These are phyloP conservation scores for Lanmaoa rubissima DNA, from an alignment of 768 basidiomycete genomes.

Conservation along the genomic window DNA sequence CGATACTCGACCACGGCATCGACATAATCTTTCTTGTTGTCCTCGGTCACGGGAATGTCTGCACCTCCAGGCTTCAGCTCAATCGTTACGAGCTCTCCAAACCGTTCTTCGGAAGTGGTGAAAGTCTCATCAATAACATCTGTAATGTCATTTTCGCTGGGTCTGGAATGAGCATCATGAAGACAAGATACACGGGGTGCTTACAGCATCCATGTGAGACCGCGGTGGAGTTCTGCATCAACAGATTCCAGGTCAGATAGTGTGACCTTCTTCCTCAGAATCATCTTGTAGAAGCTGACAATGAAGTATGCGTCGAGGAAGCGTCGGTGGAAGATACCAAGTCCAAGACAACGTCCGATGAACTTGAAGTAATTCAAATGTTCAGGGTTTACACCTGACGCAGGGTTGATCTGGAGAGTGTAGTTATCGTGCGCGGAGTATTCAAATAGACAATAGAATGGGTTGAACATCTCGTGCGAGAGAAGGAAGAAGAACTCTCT, in stretches of 20 bases:
- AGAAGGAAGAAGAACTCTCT: constrained; percentile 99
- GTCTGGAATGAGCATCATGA: constrained; percentile 10
- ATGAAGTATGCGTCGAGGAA: constrained; percentile 99
- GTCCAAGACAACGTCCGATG: constrained; percentile 91
- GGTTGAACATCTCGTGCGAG: constrained; percentile 99
- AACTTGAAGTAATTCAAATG: constrained; percentile 99
- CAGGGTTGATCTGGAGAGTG: constrained; percentile 98
- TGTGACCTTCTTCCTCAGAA: constrained; percentile 95
- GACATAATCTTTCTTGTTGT: constrained; percentile 99
- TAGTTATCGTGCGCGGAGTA: constrained; percentile 99
- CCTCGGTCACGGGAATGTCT: constrained; percentile 86
- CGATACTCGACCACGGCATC: constrained; percentile 94
- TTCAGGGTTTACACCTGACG: constrained; percentile 97
- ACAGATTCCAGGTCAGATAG: constrained; percentile 94
- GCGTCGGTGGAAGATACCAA: constrained; percentile 98
- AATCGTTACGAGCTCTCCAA: constrained; percentile 97
- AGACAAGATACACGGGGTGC: constrained; percentile 31
- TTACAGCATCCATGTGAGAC: constrained; percentile 98
- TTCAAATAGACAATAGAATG: constrained; percentile 99
- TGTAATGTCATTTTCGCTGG: constrained; percentile 95
- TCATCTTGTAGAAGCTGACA: constrained; percentile 99
- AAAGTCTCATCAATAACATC: constrained; percentile 98
- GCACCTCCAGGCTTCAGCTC: constrained; percentile 89
- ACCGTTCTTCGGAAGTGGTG: constrained; percentile 94
- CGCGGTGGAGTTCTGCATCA: constrained; percentile 91